phyloP scores from a whole-genome alignment of 108 stramenopile genomes.

The Parmales sp. region DNA sequence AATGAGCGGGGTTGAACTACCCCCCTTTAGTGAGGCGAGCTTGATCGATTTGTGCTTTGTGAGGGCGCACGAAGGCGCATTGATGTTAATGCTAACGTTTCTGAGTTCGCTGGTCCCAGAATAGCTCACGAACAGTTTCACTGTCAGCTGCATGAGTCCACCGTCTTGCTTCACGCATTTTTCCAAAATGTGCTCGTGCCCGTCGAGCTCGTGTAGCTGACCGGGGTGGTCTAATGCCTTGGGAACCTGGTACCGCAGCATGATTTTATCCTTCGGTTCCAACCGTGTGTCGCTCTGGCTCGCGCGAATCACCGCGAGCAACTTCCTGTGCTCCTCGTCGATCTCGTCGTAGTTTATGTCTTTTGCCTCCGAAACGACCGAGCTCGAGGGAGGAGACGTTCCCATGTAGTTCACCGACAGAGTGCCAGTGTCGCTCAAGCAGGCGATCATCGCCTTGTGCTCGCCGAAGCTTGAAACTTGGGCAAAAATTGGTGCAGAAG shows the following conservation, averaged over 20 bases:
- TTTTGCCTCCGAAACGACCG: neutral
- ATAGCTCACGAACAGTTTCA: slow-evolving; percentile 3
- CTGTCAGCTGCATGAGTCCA: neutral
- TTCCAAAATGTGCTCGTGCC: neutral
- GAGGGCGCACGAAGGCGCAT: neutral
- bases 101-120: neutral
- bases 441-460: neutral
- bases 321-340: slow-evolving; percentile 14
- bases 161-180: neutral
- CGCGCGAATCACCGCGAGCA: neutral
- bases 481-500: neutral
- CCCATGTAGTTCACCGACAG: neutral
- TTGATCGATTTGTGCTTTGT: slow-evolving; percentile 3
- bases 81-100: neutral
- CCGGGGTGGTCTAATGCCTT: neutral
- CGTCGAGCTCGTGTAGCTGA: neutral
- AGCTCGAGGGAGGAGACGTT: neutral
- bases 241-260: slow-evolving; percentile 5
- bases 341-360: slow-evolving; percentile 8
- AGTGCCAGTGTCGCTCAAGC: neutral
- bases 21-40: neutral
- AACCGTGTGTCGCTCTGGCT: slow-evolving; percentile 8
- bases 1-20: neutral
- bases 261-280: slow-evolving; percentile 5
- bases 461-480: neutral